Conservation (phyloP, 1,139 yeast genomes). For the Debaryomycetaceae sp. region DNA sequence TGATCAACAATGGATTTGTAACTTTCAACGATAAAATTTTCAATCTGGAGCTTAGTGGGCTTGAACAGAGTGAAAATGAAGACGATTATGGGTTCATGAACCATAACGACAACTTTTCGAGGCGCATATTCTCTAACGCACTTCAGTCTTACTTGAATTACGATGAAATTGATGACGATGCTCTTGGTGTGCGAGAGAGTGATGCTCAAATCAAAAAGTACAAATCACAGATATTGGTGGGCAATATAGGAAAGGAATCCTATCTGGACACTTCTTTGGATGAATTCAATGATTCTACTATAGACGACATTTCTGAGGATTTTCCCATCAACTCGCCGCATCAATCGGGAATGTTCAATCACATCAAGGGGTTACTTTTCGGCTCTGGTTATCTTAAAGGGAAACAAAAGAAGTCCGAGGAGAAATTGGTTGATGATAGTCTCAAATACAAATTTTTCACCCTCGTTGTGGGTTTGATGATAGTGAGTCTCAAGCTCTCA, state of each 20-base stretch:
- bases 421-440: conserved; percentile 35
- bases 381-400: conserved; percentile 21
- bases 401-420: conserved; percentile 16
- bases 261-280: conserved; percentile 11
- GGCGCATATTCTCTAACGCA: conserved; percentile 30
- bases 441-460: conserved; percentile 43
- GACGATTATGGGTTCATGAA: conserved; percentile 38
- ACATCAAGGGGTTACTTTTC: conserved; percentile 31
- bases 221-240: conserved; percentile 34
- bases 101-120: conserved; percentile 25
- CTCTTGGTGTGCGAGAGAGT: conserved; percentile 12
- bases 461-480: conserved; percentile 42
- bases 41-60: not conserved
- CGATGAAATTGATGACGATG: conserved; percentile 17
- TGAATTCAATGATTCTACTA: conserved; percentile 12
- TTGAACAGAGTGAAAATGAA: conserved; percentile 12
- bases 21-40: not conserved
- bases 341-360: conserved; percentile 27
- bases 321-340: conserved; percentile 10
- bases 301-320: conserved; percentile 13
- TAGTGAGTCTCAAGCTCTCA: conserved; percentile 40
- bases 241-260: conserved; percentile 9
- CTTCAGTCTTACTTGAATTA: conserved; percentile 21
- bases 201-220: conserved; percentile 25
- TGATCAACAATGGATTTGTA: conserved; percentile 5